Evolutionary conservation across 768 basidiomycete genomes (phyloP).

Genomic region (Tricholoma sp.): DNA sequence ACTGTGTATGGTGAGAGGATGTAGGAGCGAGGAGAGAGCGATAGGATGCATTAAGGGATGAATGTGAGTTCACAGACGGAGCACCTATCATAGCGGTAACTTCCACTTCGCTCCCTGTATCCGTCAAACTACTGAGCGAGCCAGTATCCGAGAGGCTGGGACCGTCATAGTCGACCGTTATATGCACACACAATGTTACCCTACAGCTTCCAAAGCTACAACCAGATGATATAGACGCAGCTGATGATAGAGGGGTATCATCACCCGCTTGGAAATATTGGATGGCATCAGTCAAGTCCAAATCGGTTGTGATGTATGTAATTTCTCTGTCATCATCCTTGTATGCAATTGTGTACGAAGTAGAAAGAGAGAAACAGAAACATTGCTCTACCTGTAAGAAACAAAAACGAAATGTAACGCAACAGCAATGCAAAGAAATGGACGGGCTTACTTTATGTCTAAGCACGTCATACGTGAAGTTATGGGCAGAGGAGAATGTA

Average conservation of each 20-base stretch:
- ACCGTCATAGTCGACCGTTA: constrained; percentile 86
- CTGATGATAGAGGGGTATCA: constrained; percentile 65
- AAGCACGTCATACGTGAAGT: constrained; percentile 73
- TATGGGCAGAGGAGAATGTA: constrained; percentile 72
- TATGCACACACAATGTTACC: constrained; percentile 72
- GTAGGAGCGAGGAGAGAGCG: constrained; percentile 71
- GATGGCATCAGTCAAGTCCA: constrained; percentile 82
- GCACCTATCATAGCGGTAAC: constrained; percentile 45
- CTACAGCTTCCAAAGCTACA: constrained; percentile 62
- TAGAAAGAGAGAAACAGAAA: constrained; percentile 62
- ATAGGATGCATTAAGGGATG: constrained; percentile 69
- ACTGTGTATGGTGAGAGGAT: constrained; percentile 49
- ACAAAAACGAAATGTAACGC: constrained; percentile 1
- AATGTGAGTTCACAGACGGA: constrained; percentile 52
- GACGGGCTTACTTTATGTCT: constrained; percentile 56
- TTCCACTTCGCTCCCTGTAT: constrained; percentile 56
- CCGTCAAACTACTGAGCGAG: constrained; percentile 75
- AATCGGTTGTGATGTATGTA: constrained; percentile 59
- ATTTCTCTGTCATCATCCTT: constrained; percentile 87
- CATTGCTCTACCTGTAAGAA: constrained; percentile 76
- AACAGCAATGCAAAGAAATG: background rate
- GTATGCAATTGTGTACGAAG: constrained; percentile 71
- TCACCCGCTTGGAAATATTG: constrained; percentile 82
- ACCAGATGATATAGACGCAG: constrained; percentile 69
- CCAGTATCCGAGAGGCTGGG: constrained; percentile 87